These are phyloP conservation scores for Xylaria castorea DNA, from an alignment of 495 filamentous ascomycete species.

Conservation along the genomic window DNA sequence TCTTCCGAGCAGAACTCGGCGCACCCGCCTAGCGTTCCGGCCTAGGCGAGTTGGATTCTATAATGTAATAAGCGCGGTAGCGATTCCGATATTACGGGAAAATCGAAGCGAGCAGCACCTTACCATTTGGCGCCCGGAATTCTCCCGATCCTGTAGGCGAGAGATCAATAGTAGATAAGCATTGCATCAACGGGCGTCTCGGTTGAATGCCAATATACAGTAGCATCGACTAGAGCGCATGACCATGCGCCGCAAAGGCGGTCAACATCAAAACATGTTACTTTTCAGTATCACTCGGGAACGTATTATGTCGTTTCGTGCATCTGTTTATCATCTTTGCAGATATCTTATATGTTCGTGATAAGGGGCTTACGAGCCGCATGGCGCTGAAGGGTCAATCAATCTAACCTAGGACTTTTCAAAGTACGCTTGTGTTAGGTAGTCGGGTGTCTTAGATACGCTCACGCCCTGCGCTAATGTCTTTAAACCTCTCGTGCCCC, in stretches of 20 bases:
- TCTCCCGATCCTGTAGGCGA: background rate
- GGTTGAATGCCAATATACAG: constrained; percentile 8
- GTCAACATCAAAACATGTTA: background rate
- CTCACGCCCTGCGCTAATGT: background rate
- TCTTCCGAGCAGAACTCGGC: background rate
- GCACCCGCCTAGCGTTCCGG: background rate
- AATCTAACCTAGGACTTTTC: constrained; percentile 14
- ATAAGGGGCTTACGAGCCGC: constrained; percentile 12
- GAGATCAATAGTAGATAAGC: constrained; percentile 13
- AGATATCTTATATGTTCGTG: background rate
- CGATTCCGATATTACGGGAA: background rate
- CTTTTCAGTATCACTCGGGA: background rate
- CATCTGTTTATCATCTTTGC: background rate
- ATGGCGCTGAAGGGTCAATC: background rate
- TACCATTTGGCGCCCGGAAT: constrained; percentile 10
- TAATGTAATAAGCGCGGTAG: constrained; percentile 5
- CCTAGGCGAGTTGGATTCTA: constrained; percentile 5
- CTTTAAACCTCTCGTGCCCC: background rate
- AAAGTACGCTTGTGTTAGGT: background rate
- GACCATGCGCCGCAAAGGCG: constrained; percentile 7
- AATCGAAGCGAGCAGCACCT: constrained; percentile 4
- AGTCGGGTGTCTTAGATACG: background rate
- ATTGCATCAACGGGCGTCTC: constrained; percentile 15
- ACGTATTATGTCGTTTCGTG: background rate
- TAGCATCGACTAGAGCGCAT: constrained; percentile 2